Conservation (phyloP, 2,329 filamentous ascomycete genomes). For the Arthrinium puccinioides region DNA sequence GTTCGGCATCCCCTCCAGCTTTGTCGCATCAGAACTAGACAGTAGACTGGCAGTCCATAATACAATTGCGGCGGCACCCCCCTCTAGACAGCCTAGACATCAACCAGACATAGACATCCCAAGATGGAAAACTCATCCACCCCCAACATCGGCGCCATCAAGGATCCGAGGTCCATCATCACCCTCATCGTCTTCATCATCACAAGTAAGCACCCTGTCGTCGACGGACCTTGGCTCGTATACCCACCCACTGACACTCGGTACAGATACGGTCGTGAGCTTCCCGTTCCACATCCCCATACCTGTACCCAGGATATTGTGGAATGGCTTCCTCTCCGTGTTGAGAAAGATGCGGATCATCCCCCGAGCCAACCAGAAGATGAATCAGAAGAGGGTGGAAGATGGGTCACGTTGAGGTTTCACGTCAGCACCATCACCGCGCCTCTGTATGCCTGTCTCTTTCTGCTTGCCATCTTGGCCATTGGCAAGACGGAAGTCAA, state of each 20-base stretch:
- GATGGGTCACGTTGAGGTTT: slow-evolving; percentile 45
- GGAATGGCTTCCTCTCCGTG: slow-evolving; percentile 32
- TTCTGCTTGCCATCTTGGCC: slow-evolving; percentile 60
- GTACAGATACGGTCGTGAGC: slow-evolving; percentile 58
- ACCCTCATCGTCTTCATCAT: slow-evolving; percentile 62
- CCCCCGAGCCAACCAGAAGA: slow-evolving; percentile 19
- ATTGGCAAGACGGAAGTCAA: slow-evolving; percentile 60
- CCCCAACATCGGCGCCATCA: slow-evolving; percentile 48
- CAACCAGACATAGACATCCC: no score
- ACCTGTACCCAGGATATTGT: slow-evolving; percentile 45
- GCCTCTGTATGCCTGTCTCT: slow-evolving; percentile 63
- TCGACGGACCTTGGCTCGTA: not conserved
- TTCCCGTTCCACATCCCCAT: slow-evolving; percentile 62
- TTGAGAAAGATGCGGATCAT: slow-evolving; percentile 45
- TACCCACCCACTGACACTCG: not conserved
- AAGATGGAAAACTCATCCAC: no score
- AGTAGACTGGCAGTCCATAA: no score
- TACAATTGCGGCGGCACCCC: no score
- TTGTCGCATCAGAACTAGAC: no score
- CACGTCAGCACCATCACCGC: slow-evolving; percentile 66
- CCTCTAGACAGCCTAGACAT: no score
- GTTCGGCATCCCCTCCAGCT: no score
- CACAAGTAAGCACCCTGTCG: slow-evolving; percentile 50
- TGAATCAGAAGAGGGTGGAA: slow-evolving; percentile 11
- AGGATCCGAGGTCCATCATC: slow-evolving; percentile 60